Evolutionary conservation across 805 yeast species (phyloP), one percentile per base, ranked within the genome.

Genomic region (Kazachstania bromeliacearum): DNA sequence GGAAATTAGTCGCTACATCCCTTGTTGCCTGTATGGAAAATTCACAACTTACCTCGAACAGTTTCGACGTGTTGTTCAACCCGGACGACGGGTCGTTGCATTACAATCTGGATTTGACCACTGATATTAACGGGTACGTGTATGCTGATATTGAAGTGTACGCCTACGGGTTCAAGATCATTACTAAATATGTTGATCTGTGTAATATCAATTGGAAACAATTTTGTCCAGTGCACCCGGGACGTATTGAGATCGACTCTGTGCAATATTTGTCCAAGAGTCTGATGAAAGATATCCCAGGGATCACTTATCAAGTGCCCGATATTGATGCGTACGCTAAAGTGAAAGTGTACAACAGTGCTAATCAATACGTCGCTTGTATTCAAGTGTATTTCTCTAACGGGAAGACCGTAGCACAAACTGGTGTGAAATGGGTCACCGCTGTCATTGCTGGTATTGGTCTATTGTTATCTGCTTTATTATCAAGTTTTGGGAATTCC

Each of bases 361-460:
- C 64, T 6, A 67, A 66, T 20, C 66, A 66, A 22, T 54, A 60
- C 38, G 51, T 80, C 38, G 85, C 87, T 26, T 85, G 95, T 56
- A 67, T 85, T 38, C 89, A 82, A 53, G 77, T 85, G 13, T 71
- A 71, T 40, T 77, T 85, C 53, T 51, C 78, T 15, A 85, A 85
- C 54, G 85, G 88, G 25, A 82, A 78, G 50, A 78, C 94, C 2
- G 89, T 85, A 15, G 63, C 82, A 30, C 95, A 85, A 53, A 67
- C 73, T 2, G 83, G 83, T 46, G 87, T 80, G 39, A 81, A 83
- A 60, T 88, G 96, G 96, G 94, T 85, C 28, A 85, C 95, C 14
- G 96, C 96, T 2, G 79, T 80, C 15, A 67, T 87, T 49, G 85
- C 94, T 1, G 96, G 96, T 43, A 59, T 84, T 21, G 95, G 96